A percentile compares a stretch with the other conserved stretches of the same genome.
Evolutionary conservation across 2,329 filamentous ascomycete species (phyloP).

Genomic region (Ceratocystis cubensis): DNA sequence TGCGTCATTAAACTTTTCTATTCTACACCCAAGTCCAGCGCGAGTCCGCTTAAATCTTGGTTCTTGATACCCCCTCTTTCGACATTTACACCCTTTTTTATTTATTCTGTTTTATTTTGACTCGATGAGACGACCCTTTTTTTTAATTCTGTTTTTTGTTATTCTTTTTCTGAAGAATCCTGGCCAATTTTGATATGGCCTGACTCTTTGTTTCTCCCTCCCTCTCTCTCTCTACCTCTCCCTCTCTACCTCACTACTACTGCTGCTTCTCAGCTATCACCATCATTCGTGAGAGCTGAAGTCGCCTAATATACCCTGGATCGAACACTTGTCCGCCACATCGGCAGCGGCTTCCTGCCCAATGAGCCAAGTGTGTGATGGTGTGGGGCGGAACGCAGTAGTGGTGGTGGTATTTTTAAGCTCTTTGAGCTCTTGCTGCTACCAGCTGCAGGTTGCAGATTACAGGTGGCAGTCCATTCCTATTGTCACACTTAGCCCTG

Average conservation of each 20-base stretch:
- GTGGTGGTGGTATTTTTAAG: background rate
- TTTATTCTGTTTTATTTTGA: conserved; percentile 1
- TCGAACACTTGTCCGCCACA: conserved; percentile 11
- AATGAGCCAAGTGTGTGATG: background rate
- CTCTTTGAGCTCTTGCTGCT: background rate
- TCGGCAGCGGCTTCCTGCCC: background rate
- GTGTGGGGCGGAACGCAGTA: background rate
- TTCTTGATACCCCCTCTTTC: conserved; percentile 2
- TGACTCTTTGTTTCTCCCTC: background rate
- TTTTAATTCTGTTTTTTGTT: background rate
- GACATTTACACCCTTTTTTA: background rate
- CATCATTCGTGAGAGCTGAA: background rate
- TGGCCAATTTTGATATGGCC: background rate
- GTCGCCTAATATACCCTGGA: background rate
- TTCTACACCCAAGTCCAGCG: background rate
- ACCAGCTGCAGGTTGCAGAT: conserved; percentile 6
- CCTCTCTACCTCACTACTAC: background rate
- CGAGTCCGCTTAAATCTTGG: background rate
- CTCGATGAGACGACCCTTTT: conserved; percentile 7
- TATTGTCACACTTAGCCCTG: background rate
- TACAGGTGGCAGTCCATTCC: background rate
- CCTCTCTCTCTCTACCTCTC: background rate
- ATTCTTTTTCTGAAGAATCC: background rate
- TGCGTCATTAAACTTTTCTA: background rate
- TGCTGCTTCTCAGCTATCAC: background rate